Evolutionary conservation across 2,329 filamentous ascomycete species (phyloP).

Genomic region (Dactylellina parvicollis): DNA sequence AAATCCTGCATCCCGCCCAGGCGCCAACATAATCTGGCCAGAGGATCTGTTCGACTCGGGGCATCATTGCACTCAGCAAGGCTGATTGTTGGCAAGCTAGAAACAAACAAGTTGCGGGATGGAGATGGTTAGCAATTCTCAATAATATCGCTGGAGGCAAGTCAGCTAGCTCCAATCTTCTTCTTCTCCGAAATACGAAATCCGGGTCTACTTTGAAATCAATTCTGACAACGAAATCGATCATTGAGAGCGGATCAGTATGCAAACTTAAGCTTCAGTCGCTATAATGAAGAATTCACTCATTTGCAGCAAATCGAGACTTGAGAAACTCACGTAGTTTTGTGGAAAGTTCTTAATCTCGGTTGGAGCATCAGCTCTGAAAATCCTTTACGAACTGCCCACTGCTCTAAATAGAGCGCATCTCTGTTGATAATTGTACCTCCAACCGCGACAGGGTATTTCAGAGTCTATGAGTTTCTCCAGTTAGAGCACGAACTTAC

Average conservation of each 20-base stretch:
- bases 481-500: not conserved
- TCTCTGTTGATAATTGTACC: not conserved
- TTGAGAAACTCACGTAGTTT: not conserved
- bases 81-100: not conserved
- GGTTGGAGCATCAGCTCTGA: slow-evolving; percentile 26
- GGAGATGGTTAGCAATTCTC: slow-evolving; percentile 13
- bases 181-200: not conserved
- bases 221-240: too few species aligned
- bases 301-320: not conserved
- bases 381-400: slow-evolving; percentile 23
- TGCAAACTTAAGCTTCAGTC: too few species aligned
- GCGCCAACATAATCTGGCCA: slow-evolving; percentile 25
- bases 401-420: slow-evolving; percentile 11
- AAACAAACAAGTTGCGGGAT: slow-evolving; percentile 1
- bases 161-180: not conserved
- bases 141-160: not conserved
- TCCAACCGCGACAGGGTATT: not conserved
- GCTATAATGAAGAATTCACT: not conserved
- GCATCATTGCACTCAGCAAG: not conserved
- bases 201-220: not conserved
- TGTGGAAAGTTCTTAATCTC: not conserved
- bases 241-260: too few species aligned
- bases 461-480: not conserved
- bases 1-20: slow-evolving; percentile 17
- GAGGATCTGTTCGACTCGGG: slow-evolving; percentile 1